Base-by-base conservation (phyloP, 495 filamentous ascomycete genomes). In the Cenococcum geophilum region DNA sequence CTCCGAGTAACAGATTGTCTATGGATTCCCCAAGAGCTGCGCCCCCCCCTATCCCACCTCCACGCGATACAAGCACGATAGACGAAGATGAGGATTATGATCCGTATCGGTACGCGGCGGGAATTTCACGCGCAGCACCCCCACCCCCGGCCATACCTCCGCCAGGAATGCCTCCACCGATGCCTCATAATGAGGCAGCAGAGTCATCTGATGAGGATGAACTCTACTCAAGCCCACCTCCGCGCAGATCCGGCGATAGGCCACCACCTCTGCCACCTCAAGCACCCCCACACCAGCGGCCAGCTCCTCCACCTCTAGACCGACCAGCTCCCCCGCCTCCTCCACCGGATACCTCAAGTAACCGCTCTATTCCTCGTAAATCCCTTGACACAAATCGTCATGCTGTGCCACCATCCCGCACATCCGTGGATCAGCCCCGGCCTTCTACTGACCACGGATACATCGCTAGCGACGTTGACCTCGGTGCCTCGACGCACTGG, bases 381-480 rank as follows among this genome's bases (percentile, higher is more conserved):
- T 92, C 92, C 4, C 71, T 88, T 47, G 91, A 96, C 70, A 72
- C 86, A 16, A 75, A 81, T 47, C 80, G 88, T 58, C 65, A 68
- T 50, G 72, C 70, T 50, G 61, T 73, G 6, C 79, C 67, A 42
- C 71, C 76, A n/a, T 55, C 23, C 22, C 82, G 89, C 55, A 78
- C 86, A 64, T 97, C 92, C 21, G 83, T 88, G 66, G 93, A 98
- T 64, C 75, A 81, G 37, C 63, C 77, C 35, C 80, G 86, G 35
- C 78, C 83, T 4, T 84, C 82, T 25, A 78, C 84, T 63, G 92
- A 96, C 52, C 82, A 83, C 42, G 86, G 89, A 8, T 93, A 79
- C 71, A 89, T 97, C 62, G 93, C 93, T 54, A 84, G 82, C 58
- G 91, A 97, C 53, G 73, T 97, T 63, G 92, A 97, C 68, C 77